Conservation (phyloP, 805 yeast genomes). For the Pichia sporocuriosa region DNA sequence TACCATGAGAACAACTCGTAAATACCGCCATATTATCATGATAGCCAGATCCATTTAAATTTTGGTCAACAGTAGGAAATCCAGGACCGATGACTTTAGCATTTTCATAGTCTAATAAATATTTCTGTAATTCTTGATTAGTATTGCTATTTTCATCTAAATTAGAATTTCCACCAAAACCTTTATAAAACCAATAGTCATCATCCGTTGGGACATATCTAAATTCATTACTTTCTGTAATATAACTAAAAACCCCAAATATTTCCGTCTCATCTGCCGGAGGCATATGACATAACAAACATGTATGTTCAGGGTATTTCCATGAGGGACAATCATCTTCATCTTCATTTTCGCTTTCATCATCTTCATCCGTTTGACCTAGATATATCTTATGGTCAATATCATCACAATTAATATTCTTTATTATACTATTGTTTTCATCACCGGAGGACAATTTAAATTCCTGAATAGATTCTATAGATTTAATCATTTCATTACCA, state of each 20-base stretch:
- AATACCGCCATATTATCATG: slow-evolving; percentile 43
- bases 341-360: slow-evolving; percentile 10
- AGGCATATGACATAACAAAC: slow-evolving; percentile 79
- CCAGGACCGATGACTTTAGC: slow-evolving; percentile 62
- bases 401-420: slow-evolving; percentile 19
- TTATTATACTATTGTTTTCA: slow-evolving; percentile 10
- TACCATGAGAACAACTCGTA: slow-evolving; percentile 88
- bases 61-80: slow-evolving; percentile 36
- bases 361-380: slow-evolving; percentile 27
- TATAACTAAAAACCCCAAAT: slow-evolving; percentile 66
- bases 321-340: slow-evolving; percentile 37
- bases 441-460: slow-evolving; percentile 2
- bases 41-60: slow-evolving; percentile 18
- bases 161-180: slow-evolving; percentile 48
- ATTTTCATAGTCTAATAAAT: slow-evolving; percentile 32
- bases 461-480: slow-evolving; percentile 18
- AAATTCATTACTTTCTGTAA: slow-evolving; percentile 52
- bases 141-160: slow-evolving; percentile 22
- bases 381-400: slow-evolving; percentile 10
- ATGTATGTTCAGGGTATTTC: slow-evolving; percentile 67
- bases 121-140: slow-evolving; percentile 15
- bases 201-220: slow-evolving; percentile 54
- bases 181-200: slow-evolving; percentile 57
- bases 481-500: slow-evolving; percentile 24
- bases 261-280: slow-evolving; percentile 50